phyloP scores from a whole-genome alignment of 129 eudicot genomes.

The Rutidosis leptorrhynchoides region DNA sequence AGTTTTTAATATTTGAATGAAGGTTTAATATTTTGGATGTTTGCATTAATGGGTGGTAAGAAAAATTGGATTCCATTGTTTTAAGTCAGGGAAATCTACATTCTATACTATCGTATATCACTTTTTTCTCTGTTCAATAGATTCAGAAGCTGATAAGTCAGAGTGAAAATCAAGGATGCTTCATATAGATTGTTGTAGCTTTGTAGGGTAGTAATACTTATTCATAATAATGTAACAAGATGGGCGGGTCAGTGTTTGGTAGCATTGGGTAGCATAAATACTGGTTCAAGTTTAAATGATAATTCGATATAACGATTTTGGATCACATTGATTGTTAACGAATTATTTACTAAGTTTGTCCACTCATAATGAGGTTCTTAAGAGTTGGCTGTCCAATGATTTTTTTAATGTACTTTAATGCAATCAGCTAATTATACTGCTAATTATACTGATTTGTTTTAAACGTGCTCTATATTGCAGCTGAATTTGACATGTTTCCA shows the following conservation, averaged over 20 bases:
- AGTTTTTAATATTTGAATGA: constrained; percentile 23
- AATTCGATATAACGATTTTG: not conserved
- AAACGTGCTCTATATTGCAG: too few species aligned
- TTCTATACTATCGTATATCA: constrained; percentile 9
- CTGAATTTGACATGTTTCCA: too few species aligned
- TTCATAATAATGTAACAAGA: not conserved
- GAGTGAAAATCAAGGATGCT: constrained; percentile 11
- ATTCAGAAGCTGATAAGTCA: not conserved
- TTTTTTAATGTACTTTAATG: too few species aligned
- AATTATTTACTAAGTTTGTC: too few species aligned
- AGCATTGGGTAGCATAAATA: not conserved
- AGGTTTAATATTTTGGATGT: constrained; percentile 93
- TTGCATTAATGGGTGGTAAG: constrained; percentile 88
- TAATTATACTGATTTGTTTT: too few species aligned
- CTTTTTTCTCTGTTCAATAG: constrained; percentile 12
- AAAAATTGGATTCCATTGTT: constrained; percentile 87
- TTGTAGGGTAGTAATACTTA: constrained; percentile 5
- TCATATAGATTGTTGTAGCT: not conserved
- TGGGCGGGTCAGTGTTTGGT: not conserved
- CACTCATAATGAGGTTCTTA: too few species aligned
- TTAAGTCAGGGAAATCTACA: constrained; percentile 66
- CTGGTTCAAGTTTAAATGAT: not conserved
- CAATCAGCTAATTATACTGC: too few species aligned
- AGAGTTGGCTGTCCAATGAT: too few species aligned
- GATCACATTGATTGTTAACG: too few species aligned